Percentiles rank a stretch among this genome's conserved stretches.
Evolutionary conservation across 2,329 filamentous ascomycete genomes (phyloP).

Genomic region (Ascochyta rabiei): DNA sequence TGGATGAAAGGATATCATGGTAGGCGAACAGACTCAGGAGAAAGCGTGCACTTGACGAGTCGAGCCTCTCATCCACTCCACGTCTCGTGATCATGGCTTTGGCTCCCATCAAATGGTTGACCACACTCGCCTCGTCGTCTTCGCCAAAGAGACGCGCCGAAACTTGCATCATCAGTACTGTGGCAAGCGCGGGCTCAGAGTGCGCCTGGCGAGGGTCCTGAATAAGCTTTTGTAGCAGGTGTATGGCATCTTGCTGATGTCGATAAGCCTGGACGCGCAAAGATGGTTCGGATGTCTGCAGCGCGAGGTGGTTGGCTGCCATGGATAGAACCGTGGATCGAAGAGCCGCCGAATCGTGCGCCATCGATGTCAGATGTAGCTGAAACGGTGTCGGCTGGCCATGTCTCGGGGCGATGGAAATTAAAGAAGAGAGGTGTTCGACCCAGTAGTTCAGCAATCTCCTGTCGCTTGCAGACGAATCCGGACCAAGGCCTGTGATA

Average conservation of each 20-base stretch:
- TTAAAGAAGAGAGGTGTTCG: conserved; percentile 31
- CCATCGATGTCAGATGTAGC: conserved; percentile 37
- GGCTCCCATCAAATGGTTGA: conserved; percentile 39
- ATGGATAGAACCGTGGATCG: conserved; percentile 41
- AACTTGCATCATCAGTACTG: conserved; percentile 44
- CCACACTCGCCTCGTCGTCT: conserved; percentile 33
- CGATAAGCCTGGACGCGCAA: conserved; percentile 34
- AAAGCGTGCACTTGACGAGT: conserved; percentile 33
- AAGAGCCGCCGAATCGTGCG: conserved; percentile 31
- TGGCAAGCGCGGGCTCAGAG: conserved; percentile 35
- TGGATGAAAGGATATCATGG: conserved; percentile 41
- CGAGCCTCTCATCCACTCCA: conserved; percentile 10
- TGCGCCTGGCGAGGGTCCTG: conserved; percentile 26
- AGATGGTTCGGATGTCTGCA: conserved; percentile 25
- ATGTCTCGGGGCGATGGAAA: conserved; percentile 33
- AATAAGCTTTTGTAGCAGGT: conserved; percentile 31
- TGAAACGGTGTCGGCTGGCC: conserved; percentile 33
- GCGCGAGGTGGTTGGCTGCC: conserved; percentile 39
- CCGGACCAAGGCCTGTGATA: conserved; percentile 11
- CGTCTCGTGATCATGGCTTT: conserved; percentile 39
- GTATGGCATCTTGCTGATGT: conserved; percentile 38
- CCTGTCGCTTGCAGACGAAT: conserved; percentile 27
- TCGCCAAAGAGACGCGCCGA: conserved; percentile 37
- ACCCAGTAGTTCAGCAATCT: conserved; percentile 39
- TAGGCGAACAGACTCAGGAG: conserved; percentile 41